These are phyloP conservation scores for Galerina marginata DNA, from an alignment of 768 basidiomycete genomes.

Conservation along the genomic window DNA sequence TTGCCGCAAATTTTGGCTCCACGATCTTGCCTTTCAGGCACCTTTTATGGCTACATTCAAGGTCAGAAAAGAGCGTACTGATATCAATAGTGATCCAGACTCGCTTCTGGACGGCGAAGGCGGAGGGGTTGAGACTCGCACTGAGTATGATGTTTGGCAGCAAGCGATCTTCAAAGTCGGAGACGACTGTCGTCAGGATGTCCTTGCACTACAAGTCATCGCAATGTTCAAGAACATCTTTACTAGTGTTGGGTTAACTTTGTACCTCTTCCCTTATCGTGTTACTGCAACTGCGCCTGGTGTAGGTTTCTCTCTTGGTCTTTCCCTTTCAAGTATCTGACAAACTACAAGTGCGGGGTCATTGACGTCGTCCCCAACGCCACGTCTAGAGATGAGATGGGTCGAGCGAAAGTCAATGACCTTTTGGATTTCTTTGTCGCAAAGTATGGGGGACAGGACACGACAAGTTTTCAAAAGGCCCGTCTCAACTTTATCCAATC, in stretches of 20 bases:
- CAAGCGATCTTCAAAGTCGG: constrained; percentile 99
- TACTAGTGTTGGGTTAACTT: constrained; percentile 81
- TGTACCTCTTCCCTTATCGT: constrained; percentile 95
- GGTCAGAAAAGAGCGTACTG: constrained; percentile 84
- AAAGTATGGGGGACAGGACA: constrained; percentile 91
- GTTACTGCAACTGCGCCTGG: constrained; percentile 97
- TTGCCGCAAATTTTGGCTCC: not conserved
- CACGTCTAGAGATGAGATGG: constrained; percentile 99
- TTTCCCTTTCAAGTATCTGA: constrained; percentile 1
- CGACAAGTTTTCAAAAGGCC: constrained; percentile 88
- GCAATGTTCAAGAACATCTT: constrained; percentile 99
- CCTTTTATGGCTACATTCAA: constrained; percentile 99
- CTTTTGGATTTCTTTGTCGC: constrained; percentile 92
- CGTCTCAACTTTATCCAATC: constrained; percentile 97
- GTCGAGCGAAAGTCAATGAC: constrained; percentile 96
- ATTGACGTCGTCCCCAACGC: constrained; percentile 98
- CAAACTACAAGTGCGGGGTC: constrained; percentile 78
- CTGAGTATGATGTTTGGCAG: constrained; percentile 91
- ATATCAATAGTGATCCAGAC: constrained; percentile 74
- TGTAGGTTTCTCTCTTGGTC: constrained; percentile 51
- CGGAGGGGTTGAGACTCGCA: constrained; percentile 58
- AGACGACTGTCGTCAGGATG: constrained; percentile 98
- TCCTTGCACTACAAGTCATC: constrained; percentile 95
- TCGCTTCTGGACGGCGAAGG: constrained; percentile 69
- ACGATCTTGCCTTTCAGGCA: constrained; percentile 59